A percentile compares a stretch with the other conserved stretches of the same genome.
These are phyloP conservation scores for Curvularia sp. DNA, from an alignment of 2,329 filamentous ascomycete species.

Conservation along the genomic window DNA sequence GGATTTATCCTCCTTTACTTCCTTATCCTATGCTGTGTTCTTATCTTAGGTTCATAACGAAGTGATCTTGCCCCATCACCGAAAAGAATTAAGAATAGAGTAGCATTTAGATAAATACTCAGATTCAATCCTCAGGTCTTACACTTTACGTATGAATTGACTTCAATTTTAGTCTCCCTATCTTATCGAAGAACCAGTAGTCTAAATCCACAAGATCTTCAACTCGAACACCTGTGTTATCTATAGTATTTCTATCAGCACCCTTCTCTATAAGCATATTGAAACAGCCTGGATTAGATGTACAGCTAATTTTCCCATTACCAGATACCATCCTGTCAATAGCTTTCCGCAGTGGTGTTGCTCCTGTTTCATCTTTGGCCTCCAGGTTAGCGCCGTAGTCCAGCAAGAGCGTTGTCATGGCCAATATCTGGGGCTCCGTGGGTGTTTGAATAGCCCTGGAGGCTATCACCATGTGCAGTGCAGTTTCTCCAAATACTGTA, in stretches of 20 bases:
- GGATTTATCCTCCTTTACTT: no score
- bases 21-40: no score
- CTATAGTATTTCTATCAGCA: background rate
- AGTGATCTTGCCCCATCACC: no score
- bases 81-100: no score
- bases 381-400: background rate
- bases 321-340: conserved; percentile 15
- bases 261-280: background rate
- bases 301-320: background rate
- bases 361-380: background rate
- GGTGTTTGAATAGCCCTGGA: background rate
- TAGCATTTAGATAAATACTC: no score
- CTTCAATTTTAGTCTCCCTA: conserved; percentile 7
- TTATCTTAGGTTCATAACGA: no score
- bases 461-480: background rate
- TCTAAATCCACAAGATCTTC: background rate
- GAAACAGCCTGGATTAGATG: background rate
- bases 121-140: no score
- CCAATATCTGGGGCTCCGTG: background rate
- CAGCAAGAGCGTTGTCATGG: background rate
- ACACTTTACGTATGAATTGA: background rate
- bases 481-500: background rate
- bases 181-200: background rate
- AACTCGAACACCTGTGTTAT: background rate
- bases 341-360: background rate